Conservation (phyloP, 768 basidiomycete genomes). For the Podaxis sp. region DNA sequence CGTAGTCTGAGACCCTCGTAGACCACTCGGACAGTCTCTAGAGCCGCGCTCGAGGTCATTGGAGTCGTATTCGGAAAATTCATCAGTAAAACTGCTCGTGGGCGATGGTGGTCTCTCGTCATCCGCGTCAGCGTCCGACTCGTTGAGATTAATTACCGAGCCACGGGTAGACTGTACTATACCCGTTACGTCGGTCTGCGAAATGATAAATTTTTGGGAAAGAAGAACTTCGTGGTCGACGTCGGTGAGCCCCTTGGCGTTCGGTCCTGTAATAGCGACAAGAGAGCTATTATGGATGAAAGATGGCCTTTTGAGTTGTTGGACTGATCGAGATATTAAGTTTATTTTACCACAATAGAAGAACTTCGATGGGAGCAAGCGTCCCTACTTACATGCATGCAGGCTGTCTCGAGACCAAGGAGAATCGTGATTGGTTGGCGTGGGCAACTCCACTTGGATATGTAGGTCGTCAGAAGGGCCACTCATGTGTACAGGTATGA, state of each 20-base stretch:
- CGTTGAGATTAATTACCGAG: background rate
- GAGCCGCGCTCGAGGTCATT: background rate
- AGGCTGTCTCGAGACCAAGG: constrained; percentile 2
- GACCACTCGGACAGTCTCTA: background rate
- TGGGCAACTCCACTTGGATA: constrained; percentile 5
- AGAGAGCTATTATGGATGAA: background rate
- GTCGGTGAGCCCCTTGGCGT: background rate
- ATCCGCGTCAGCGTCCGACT: constrained; percentile 1
- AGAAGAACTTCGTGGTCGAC: background rate
- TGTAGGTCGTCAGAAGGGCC: background rate
- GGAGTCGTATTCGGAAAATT: background rate
- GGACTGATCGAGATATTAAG: background rate
- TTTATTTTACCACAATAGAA: background rate
- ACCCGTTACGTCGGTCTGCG: background rate
- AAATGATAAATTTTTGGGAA: background rate
- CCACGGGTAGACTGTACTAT: background rate
- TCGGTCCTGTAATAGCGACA: background rate
- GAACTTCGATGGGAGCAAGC: background rate
- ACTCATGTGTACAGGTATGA: background rate
- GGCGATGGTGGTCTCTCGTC: constrained; percentile 3
- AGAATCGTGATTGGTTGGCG: constrained; percentile 1
- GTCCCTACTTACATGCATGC: background rate
- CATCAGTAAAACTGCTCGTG: background rate
- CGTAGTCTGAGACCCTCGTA: background rate
- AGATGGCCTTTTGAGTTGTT: background rate